Evolutionary conservation across 2,329 filamentous ascomycete genomes (phyloP), one percentile per base, ranked within the genome.

Genomic region (Monosporascus sp.): DNA sequence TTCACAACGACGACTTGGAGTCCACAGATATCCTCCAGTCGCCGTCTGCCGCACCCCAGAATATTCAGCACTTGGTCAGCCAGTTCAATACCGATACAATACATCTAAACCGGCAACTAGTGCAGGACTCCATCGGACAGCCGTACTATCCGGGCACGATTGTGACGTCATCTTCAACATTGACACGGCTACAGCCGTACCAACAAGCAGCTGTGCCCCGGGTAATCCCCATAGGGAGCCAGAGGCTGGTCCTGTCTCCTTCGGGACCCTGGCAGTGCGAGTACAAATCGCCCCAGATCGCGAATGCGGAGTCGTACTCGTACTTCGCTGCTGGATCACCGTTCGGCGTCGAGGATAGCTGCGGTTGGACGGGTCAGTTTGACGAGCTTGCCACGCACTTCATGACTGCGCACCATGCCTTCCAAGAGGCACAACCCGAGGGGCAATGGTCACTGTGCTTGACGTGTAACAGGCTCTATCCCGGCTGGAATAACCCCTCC

Each of bases 351-450:
- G 31, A 35, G 11, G 56, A 57, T 24, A 17, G 44, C 2, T 68
- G 66, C 43, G 22, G 55, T 4, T 68, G 65, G 65, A 62, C 63
- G 3, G 66, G 66, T 3, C 54, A 64, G 7, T 50, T 64, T 20
- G 7, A 55, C 11, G 49, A 61, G 25, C 54, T 68, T n/a, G 25
- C 39, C 2, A 14, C 7, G 25, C 66, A 68, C 47, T 68, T 65
- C 38, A 44, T 48, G 20, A 50, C 37, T 17, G 38, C 50, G 11
- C 66, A 68, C 37, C 58, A 60, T 22, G 24, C 53, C n/a, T 66
- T 67, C 47, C 36, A 59, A 4, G 56, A 54, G 2, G 48, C 53
- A 18, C 44, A 50, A 2, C 50, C 46, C 3, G 47, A 48, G 7
- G 49, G 54, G 24, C 47, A 53, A n/a, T 63, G 60, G 55, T 60